Conservation (phyloP, 495 filamentous ascomycete genomes). For the Mytilinidion resinicola region DNA sequence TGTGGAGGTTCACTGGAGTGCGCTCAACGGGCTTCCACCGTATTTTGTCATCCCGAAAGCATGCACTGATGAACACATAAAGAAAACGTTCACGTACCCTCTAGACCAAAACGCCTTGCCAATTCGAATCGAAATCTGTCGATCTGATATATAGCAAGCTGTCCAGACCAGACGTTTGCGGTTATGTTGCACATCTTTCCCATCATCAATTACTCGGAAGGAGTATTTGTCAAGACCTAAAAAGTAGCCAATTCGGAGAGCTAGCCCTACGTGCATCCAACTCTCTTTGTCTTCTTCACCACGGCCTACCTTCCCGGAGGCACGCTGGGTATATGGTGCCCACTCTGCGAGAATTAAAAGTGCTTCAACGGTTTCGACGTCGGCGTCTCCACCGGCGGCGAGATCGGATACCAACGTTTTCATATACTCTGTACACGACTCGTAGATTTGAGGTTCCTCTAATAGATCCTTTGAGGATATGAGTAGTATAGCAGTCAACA, state of each 20-base stretch:
- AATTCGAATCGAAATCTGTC: slow-evolving; percentile 57
- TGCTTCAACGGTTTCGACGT: slow-evolving; percentile 59
- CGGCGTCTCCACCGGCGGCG: slow-evolving; percentile 53
- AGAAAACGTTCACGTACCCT: slow-evolving; percentile 29
- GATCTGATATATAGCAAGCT: slow-evolving; percentile 59
- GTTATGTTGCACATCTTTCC: slow-evolving; percentile 40
- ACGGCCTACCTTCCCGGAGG: slow-evolving; percentile 50
- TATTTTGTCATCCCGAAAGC: too few relatives aligned
- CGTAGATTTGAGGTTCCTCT: slow-evolving; percentile 50
- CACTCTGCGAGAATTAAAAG: slow-evolving; percentile 58
- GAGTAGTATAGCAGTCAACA: slow-evolving; percentile 57
- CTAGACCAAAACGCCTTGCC: slow-evolving; percentile 61
- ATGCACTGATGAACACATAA: too few relatives aligned
- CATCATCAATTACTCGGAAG: slow-evolving; percentile 47
- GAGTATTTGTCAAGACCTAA: slow-evolving; percentile 53
- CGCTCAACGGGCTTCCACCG: too few relatives aligned
- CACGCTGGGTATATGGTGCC: slow-evolving; percentile 49
- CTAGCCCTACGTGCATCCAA: slow-evolving; percentile 64
- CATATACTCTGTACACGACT: slow-evolving; percentile 58
- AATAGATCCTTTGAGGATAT: slow-evolving; percentile 57
- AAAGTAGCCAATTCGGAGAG: slow-evolving; percentile 58
- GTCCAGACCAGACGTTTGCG: slow-evolving; percentile 57
- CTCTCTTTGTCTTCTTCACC: slow-evolving; percentile 61
- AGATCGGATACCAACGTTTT: slow-evolving; percentile 55
- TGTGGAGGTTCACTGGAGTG: too few relatives aligned